Base-by-base conservation (phyloP, 768 basidiomycete genomes). In the Chiua virens region DNA sequence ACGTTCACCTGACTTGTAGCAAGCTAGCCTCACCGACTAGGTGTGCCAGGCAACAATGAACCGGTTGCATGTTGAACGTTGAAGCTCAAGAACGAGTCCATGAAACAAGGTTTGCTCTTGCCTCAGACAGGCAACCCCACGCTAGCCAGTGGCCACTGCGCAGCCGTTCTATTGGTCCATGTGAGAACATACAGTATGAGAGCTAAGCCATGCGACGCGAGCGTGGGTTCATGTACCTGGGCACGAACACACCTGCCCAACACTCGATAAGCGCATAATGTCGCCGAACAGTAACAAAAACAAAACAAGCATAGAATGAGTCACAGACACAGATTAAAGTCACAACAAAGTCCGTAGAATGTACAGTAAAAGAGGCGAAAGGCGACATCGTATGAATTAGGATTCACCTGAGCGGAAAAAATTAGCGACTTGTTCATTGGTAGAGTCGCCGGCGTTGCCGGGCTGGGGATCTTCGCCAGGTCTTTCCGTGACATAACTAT, bases 171-270 rank as follows among this genome's bases (percentile, higher is more conserved):
- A 40, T 60, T 47, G 56, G 43, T 47, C 50, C 44, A 41, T 45
- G 32, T 46, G 34, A 54, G 38, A 35, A 25, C 17, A 43, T 30
- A 10, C 28, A 25, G 44, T 28, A 34, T 25, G 10, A 30, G 20
- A 37, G 44, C 28, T 28, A 49, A 52, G 20, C 54, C 58, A 60
- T 52, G 57, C 55, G 49, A 61, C 34, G 44, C 23, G 48, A 49
- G 46, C 54, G 50, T 65, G 63, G 50, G 48, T 48, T 53, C 56
- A 59, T 59, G 57, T 62, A 50, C 53, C 59, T 55, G 27, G 46
- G 35, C 21, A 45, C 36, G 11, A 32, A 30, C 42, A 56, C 14
- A 23, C 39, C n/a, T 42, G 25, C 32, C 32, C 53, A 37, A 43
- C 46, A 35, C n/a, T 17, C 25, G 17, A 30, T 21, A 27, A 46